A percentile compares a stretch with the other conserved stretches of the same genome.
These are phyloP conservation scores for Nakazawaea pomicola DNA, from an alignment of 805 yeast genomes.

Conservation along the genomic window DNA sequence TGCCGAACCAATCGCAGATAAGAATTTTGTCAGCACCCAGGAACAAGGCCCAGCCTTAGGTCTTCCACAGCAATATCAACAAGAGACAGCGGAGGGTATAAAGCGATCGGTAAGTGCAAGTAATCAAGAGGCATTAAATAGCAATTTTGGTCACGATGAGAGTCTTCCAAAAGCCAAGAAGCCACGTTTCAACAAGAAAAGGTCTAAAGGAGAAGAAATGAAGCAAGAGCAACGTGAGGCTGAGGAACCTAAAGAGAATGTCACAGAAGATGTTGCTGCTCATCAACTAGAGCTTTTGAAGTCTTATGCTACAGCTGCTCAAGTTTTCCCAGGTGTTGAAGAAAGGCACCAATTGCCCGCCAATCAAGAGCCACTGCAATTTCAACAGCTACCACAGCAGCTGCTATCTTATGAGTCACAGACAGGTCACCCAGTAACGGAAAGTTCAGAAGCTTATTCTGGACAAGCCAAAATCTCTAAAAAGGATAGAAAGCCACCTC, in stretches of 20 bases:
- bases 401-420: no score
- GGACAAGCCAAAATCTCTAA: constrained; percentile 7
- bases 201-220: constrained; percentile 18
- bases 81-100: no score
- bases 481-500: constrained; percentile 22
- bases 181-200: constrained; percentile 12
- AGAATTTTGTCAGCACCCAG: no score
- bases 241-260: constrained; percentile 16
- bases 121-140: no score
- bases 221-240: constrained; percentile 6
- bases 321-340: no score
- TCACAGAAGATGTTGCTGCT: constrained; percentile 3
- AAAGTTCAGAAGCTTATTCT: background rate
- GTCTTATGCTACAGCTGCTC: background rate
- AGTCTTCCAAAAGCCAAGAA: constrained; percentile 6
- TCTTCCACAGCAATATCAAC: no score
- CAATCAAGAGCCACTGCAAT: background rate
- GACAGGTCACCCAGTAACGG: no score
- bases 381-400: background rate
- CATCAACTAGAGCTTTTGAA: constrained; percentile 11
- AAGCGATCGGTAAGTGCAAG: background rate
- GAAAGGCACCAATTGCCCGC: no score
- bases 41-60: no score
- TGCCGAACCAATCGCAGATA: no score
- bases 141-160: no score